These are phyloP conservation scores for barrel medic (Medicago truncatula) DNA, from an alignment of 306 rosid genomes.

Conservation along the genomic window DNA sequence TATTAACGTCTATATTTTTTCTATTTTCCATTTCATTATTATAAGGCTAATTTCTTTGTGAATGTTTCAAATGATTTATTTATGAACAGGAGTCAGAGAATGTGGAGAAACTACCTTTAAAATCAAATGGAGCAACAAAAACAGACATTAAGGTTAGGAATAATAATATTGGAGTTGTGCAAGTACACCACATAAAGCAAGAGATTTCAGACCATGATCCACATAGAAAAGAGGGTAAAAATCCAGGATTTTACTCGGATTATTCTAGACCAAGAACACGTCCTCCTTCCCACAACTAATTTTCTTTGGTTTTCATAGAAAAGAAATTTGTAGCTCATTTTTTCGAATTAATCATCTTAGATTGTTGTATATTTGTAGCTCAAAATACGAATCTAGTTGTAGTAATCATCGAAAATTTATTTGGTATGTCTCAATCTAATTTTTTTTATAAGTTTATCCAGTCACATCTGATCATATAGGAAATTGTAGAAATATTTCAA, in stretches of 20 bases:
- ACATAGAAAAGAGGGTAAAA: constrained; percentile 35
- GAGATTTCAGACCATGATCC: constrained; percentile 43
- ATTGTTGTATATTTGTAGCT: not conserved
- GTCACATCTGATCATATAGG: too few species aligned
- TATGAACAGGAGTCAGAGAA: constrained; percentile 35
- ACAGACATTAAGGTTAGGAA: constrained; percentile 2
- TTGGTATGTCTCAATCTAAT: too few species aligned
- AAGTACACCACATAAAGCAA: constrained; percentile 17
- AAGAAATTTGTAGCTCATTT: too few species aligned
- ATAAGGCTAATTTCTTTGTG: not conserved
- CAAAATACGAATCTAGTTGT: not conserved
- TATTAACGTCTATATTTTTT: not conserved
- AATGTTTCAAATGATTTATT: not conserved
- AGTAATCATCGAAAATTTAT: not conserved
- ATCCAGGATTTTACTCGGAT: constrained; percentile 57
- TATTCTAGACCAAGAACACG: constrained; percentile 68
- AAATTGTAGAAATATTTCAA: too few species aligned
- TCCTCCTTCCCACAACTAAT: constrained; percentile 69
- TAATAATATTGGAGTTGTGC: constrained; percentile 7
- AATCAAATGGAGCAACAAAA: constrained; percentile 23
- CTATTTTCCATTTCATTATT: not conserved
- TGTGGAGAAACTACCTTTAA: constrained; percentile 19
- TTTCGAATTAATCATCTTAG: not conserved
- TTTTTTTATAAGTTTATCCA: too few species aligned
- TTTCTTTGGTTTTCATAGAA: not conserved